A percentile compares a stretch with the other conserved stretches of the same genome.
Evolutionary conservation across 345 rosid genomes (phyloP).

Genomic region (Ceriops tagal): DNA sequence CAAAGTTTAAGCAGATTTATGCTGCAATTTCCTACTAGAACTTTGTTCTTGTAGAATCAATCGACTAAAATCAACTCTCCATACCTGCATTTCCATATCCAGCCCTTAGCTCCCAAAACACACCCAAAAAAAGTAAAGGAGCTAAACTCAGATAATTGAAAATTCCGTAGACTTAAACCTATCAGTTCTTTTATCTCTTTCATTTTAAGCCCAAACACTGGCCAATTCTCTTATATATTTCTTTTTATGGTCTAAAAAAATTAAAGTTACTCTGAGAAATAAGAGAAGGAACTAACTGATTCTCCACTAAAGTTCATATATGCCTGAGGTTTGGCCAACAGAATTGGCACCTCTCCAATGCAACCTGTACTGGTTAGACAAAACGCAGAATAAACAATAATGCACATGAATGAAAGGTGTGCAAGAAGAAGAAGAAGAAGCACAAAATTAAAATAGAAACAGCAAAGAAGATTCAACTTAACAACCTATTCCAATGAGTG

Average conservation of each 20-base stretch:
- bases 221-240: too few species aligned
- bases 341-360: slow-evolving; percentile 74
- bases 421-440: not conserved
- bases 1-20: too few species aligned
- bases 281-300: slow-evolving; percentile 49
- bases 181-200: not conserved
- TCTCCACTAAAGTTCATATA: slow-evolving; percentile 96
- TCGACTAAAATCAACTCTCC: too few species aligned
- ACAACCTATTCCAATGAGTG: slow-evolving; percentile 85
- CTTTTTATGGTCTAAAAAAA: not conserved
- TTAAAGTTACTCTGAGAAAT: not conserved
- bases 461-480: slow-evolving; percentile 15
- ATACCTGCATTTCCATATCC: not conserved
- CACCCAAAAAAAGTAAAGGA: not conserved
- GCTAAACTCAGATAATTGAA: not conserved
- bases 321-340: slow-evolving; percentile 87
- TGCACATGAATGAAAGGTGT: slow-evolving; percentile 4
- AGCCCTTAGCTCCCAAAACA: not conserved
- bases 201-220: too few species aligned
- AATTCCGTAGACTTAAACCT: not conserved
- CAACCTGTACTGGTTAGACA: slow-evolving; percentile 67
- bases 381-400: slow-evolving; percentile 35
- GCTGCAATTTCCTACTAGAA: too few species aligned
- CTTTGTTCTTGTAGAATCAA: too few species aligned
- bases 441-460: not conserved